Conservation (phyloP, 768 basidiomycete genomes). For the Tubosaeta brunneosetosa region DNA sequence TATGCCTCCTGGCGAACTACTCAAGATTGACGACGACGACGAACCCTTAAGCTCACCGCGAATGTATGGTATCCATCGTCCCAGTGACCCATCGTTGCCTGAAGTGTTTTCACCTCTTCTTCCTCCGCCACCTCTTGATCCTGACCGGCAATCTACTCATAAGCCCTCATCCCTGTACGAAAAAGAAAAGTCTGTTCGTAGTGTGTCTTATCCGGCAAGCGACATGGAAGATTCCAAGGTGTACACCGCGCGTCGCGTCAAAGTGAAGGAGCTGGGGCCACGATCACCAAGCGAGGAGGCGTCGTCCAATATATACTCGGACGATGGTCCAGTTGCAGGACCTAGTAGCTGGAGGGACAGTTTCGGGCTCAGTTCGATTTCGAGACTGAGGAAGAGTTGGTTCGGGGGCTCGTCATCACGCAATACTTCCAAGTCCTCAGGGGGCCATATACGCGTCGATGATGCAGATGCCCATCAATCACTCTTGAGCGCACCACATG, state of each 20-base stretch:
- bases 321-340: slow-evolving; percentile 21
- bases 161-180: slow-evolving; percentile 27
- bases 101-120: slow-evolving; percentile 33
- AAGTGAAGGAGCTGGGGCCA: slow-evolving; percentile 31
- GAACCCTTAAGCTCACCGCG: slow-evolving; percentile 24
- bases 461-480: slow-evolving; percentile 46
- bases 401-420: slow-evolving; percentile 38
- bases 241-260: slow-evolving; percentile 37
- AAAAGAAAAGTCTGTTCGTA: slow-evolving; percentile 32
- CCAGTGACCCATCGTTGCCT: slow-evolving; percentile 22
- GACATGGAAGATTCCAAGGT: slow-evolving; percentile 31
- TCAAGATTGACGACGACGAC: slow-evolving; percentile 33
- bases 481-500: slow-evolving; percentile 26
- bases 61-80: slow-evolving; percentile 23
- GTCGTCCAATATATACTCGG: slow-evolving; percentile 6
- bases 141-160: slow-evolving; percentile 25
- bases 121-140: slow-evolving; percentile 37
- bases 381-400: slow-evolving; percentile 55
- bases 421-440: slow-evolving; percentile 28
- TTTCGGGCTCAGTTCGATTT: slow-evolving; percentile 47
- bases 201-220: slow-evolving; percentile 29
- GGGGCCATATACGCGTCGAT: slow-evolving; percentile 29
- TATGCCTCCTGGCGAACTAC: slow-evolving; percentile 33
- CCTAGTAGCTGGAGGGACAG: slow-evolving; percentile 30
- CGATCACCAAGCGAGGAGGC: slow-evolving; percentile 22